Conservation (phyloP, 192 early-diverging fungal species). For the Kickxella alabastrina region DNA sequence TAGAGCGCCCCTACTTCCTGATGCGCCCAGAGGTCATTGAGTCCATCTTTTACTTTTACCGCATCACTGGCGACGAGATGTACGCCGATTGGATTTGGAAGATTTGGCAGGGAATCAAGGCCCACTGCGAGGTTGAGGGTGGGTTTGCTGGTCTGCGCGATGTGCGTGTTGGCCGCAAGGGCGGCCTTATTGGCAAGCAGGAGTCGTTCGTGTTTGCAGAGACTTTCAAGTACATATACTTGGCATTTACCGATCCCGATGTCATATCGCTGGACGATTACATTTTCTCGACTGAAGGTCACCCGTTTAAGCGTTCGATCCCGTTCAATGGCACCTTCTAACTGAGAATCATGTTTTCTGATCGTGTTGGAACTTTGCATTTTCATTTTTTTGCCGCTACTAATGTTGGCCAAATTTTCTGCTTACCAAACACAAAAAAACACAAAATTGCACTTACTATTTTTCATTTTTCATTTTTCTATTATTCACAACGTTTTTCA, state of each 20-base stretch:
- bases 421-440: neutral
- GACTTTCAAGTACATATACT: slow-evolving; percentile 93
- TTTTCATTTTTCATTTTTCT: neutral
- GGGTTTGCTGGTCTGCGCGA: slow-evolving; percentile 63
- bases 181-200: slow-evolving; percentile 42
- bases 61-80: slow-evolving; percentile 81
- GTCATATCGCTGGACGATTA: slow-evolving; percentile 75
- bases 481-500: neutral
- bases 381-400: neutral
- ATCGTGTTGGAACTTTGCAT: no score
- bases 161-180: slow-evolving; percentile 31
- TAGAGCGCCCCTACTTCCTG: slow-evolving; percentile 56
- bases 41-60: slow-evolving; percentile 79
- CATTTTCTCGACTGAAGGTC: slow-evolving; percentile 95
- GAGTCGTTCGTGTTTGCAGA: slow-evolving; percentile 90
- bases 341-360: neutral
- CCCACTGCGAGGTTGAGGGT: slow-evolving; percentile 60
- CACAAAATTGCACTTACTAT: neutral
- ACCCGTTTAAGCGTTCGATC: slow-evolving; percentile 61
- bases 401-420: neutral
- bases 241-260: slow-evolving; percentile 71
- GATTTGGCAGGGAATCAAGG: slow-evolving; percentile 86
- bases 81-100: slow-evolving; percentile 80
- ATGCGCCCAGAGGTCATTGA: slow-evolving; percentile 91
- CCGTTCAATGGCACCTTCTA: slow-evolving; percentile 49